Evolutionary conservation across 768 basidiomycete genomes (phyloP).

Genomic region (Sporobolomyces pararoseus): DNA sequence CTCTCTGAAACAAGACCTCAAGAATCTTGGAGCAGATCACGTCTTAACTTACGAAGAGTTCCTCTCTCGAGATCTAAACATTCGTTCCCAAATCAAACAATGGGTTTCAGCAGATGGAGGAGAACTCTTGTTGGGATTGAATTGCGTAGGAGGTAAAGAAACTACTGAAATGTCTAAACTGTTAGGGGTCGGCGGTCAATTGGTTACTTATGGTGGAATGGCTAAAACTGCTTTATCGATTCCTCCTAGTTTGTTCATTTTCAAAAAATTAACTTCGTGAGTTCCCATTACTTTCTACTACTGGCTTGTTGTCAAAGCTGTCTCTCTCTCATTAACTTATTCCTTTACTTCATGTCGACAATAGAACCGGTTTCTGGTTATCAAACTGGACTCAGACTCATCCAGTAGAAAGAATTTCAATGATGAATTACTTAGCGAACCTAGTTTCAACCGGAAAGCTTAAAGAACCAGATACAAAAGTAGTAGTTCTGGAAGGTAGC

Average conservation of each 20-base stretch:
- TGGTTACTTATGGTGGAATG: constrained; percentile 82
- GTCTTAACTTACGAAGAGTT: constrained; percentile 76
- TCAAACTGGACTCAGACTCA: constrained; percentile 33
- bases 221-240: constrained; percentile 73
- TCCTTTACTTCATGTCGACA: not conserved
- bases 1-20: constrained; percentile 56
- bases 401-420: constrained; percentile 55
- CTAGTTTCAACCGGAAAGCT: constrained; percentile 54
- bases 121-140: constrained; percentile 59
- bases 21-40: constrained; percentile 65
- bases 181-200: constrained; percentile 53
- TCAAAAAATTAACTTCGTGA: constrained; percentile 70
- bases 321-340: not conserved
- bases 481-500: constrained; percentile 58
- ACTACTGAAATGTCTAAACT: constrained; percentile 67
- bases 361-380: constrained; percentile 43
- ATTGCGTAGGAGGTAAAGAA: constrained; percentile 64
- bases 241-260: constrained; percentile 75
- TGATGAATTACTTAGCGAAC: constrained; percentile 51
- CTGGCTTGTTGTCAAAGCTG: not conserved
- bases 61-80: constrained; percentile 54
- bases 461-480: constrained; percentile 64
- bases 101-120: constrained; percentile 58
- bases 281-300: constrained; percentile 52
- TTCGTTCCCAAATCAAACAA: constrained; percentile 58